Percentiles rank a stretch among this genome's conserved stretches.
phyloP scores from a whole-genome alignment of 768 basidiomycete genomes.

The Rhizopogon rudus region DNA sequence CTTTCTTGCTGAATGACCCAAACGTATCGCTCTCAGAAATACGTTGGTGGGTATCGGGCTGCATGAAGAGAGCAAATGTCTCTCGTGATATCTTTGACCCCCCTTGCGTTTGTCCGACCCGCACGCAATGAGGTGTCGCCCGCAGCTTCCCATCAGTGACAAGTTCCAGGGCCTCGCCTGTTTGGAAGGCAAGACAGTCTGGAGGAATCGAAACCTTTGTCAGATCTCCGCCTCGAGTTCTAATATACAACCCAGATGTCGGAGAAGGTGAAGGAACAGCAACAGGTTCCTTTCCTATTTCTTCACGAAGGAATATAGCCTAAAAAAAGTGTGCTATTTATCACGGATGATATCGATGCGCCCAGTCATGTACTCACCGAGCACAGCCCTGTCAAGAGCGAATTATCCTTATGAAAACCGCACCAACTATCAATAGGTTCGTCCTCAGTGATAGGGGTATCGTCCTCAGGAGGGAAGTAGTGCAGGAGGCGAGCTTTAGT shows the following conservation, averaged over 20 bases:
- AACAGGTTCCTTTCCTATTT: constrained; percentile 32
- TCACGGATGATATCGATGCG: not conserved
- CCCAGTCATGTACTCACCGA: constrained; percentile 44
- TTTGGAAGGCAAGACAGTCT: constrained; percentile 91
- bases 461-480: constrained; percentile 76
- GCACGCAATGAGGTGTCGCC: constrained; percentile 94
- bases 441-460: constrained; percentile 37
- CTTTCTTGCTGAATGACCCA: constrained; percentile 82
- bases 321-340: constrained; percentile 21
- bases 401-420: constrained; percentile 93
- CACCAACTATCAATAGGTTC: constrained; percentile 86
- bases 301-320: constrained; percentile 80
- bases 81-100: constrained; percentile 64
- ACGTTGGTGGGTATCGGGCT: constrained; percentile 77
- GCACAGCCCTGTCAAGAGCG: constrained; percentile 87
- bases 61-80: constrained; percentile 87
- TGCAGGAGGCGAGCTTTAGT: constrained; percentile 94
- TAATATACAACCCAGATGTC: constrained; percentile 86
- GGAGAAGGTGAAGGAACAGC: constrained; percentile 65
- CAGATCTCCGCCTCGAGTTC: constrained; percentile 71
- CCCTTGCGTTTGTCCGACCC: constrained; percentile 48
- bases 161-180: constrained; percentile 91
- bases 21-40: constrained; percentile 74
- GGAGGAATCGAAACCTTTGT: constrained; percentile 83
- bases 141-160: constrained; percentile 76